A percentile compares a stretch with the other conserved stretches of the same genome.
Conservation (phyloP, 441 rosid genomes). For the Macaranga tanarius region DNA sequence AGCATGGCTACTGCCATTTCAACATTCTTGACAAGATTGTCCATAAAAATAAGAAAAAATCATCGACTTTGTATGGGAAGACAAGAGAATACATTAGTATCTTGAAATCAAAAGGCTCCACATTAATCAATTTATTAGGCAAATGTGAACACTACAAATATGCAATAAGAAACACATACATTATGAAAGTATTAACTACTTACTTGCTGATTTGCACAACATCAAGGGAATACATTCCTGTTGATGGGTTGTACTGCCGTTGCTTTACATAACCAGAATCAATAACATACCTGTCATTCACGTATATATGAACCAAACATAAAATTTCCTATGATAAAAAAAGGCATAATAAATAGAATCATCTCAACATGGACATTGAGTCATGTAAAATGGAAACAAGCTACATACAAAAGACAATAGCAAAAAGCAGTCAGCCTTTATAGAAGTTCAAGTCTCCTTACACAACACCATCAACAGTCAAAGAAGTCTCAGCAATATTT, state of each 20-base stretch:
- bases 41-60: background rate
- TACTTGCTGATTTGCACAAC: constrained; percentile 96
- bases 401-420: constrained; percentile 11
- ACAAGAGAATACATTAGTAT: background rate
- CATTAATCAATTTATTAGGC: background rate
- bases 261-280: constrained; percentile 98
- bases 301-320: constrained; percentile 20
- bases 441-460: constrained; percentile 50
- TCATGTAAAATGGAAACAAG: background rate
- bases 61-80: background rate
- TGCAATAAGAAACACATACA: constrained; percentile 17
- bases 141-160: constrained; percentile 4
- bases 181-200: constrained; percentile 31
- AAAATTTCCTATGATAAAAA: background rate
- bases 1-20: background rate
- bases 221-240: constrained; percentile 98
- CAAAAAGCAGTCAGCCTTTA: constrained; percentile 18
- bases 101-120: background rate
- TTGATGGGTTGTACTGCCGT: constrained; percentile 87
- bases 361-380: constrained; percentile 4
- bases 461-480: constrained; percentile 99
- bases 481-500: constrained; percentile 97
- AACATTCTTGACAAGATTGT: background rate
- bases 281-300: constrained; percentile 74
- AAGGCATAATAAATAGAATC: constrained; percentile 16